Evolutionary conservation across 345 rosid genomes (phyloP), one percentile per base, ranked within the genome.

Genomic region (Lepidium africanum): DNA sequence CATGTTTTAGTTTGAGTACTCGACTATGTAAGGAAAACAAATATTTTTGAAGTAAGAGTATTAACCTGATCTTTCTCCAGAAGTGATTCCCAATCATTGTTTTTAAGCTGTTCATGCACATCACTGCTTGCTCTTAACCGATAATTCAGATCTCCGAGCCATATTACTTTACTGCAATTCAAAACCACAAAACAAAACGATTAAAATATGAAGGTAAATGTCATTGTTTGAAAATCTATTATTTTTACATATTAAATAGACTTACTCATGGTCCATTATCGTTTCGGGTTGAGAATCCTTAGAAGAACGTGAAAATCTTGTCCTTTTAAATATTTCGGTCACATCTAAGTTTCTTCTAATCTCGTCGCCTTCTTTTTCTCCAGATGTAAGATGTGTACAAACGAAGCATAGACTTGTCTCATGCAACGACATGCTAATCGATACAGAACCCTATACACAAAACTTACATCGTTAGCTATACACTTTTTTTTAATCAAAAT

Each of bases 111-210:
- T 47, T 84, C 95, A 25, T 73, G 74, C 9, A 81, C 81, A 68
- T 84, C 84, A 11, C 71, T 53, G 9, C 81, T 69, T 1, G 82
- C 75, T 10, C 82, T 91, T n/a, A 94, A 80, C 47, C 99, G 88
- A 63, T 94, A 94, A 63, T 94, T 94, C 82, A 94, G 81, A 78
- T 94, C 99, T n/a, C 99, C 99, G 5, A 94, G 91, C 99, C 99
- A 94, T 56, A 94, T 67, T 7, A 91, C 70, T 70, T 86, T 82
- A 81, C 99, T 94, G 82, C 76, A 65, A 69, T 30, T 30, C 13
- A 66, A 39, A 67, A 45, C 10, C 33, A 14, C 16, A 7, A 1
- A 4, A 9, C 4, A 37, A 39, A 46, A 2, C 10, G 0, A 53
- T 27, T 60, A 60, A 38, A 21, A 40, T 36, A 12, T 15, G 2